Evolutionary conservation across 441 rosid species (phyloP).

Genomic region (Pelargonium australe): DNA sequence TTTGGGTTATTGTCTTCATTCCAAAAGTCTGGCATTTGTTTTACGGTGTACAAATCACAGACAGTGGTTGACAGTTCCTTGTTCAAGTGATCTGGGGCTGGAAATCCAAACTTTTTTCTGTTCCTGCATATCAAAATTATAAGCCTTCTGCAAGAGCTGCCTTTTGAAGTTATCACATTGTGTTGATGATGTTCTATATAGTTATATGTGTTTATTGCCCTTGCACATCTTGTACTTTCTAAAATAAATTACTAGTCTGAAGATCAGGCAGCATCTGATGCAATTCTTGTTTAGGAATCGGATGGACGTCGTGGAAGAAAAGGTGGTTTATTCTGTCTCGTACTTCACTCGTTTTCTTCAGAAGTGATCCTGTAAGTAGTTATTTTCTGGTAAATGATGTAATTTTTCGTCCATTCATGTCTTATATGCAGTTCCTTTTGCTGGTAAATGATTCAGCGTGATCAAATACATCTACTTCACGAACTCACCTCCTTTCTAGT

Average conservation of each 20-base stretch:
- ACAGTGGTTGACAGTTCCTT: background rate
- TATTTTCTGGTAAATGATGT: constrained; percentile 12
- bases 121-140: background rate
- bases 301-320: constrained; percentile 99
- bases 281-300: constrained; percentile 53
- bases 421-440: background rate
- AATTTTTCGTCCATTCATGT: constrained; percentile 7
- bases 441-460: background rate
- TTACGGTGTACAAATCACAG: background rate
- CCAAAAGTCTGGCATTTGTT: background rate
- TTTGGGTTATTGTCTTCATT: background rate
- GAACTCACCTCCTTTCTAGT: background rate
- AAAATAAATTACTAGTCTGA: background rate
- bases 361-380: constrained; percentile 90
- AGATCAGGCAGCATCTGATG: constrained; percentile 6
- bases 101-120: background rate
- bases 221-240: background rate
- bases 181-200: background rate
- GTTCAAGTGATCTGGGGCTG: constrained; percentile 5
- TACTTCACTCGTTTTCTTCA: constrained; percentile 92
- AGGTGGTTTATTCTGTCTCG: constrained; percentile 95
- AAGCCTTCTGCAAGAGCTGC: background rate
- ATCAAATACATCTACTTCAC: background rate
- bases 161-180: background rate
- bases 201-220: background rate